A percentile compares a stretch with the other conserved stretches of the same genome.
Evolutionary conservation across 345 rosid species (phyloP).

Genomic region (Eutrema japonicum): DNA sequence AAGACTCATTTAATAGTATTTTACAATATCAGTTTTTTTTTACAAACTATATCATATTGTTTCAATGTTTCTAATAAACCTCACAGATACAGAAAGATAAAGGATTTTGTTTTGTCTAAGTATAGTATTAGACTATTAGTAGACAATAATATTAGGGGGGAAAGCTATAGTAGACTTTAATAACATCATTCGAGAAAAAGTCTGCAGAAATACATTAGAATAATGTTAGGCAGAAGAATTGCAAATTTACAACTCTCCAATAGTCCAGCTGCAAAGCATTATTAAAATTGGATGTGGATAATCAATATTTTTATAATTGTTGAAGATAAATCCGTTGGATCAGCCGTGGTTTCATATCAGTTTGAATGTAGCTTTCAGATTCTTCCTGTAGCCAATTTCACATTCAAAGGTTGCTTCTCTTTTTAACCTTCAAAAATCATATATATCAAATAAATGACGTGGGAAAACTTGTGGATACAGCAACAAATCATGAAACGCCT

Average conservation of each 20-base stretch:
- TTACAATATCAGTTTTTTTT: too few species aligned
- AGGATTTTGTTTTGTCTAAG: background rate
- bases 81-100: background rate
- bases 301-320: background rate
- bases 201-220: background rate
- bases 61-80: background rate
- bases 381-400: conserved; percentile 33
- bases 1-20: background rate
- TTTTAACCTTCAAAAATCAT: conserved; percentile 26
- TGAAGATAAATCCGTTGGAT: conserved; percentile 34
- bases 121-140: background rate
- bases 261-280: conserved; percentile 8
- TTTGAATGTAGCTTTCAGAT: conserved; percentile 41
- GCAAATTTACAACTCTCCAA: conserved; percentile 15
- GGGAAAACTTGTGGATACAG: conserved; percentile 30
- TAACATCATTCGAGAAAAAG: too few species aligned
- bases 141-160: too few species aligned
- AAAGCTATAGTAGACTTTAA: background rate
- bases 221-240: background rate
- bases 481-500: conserved; percentile 29
- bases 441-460: conserved; percentile 30
- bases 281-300: conserved; percentile 24
- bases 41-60: background rate
- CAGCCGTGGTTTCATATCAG: conserved; percentile 38
- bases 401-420: conserved; percentile 45